Base-by-base conservation (phyloP, 2,329 filamentous ascomycete genomes). In the Aspergillus unguis region DNA sequence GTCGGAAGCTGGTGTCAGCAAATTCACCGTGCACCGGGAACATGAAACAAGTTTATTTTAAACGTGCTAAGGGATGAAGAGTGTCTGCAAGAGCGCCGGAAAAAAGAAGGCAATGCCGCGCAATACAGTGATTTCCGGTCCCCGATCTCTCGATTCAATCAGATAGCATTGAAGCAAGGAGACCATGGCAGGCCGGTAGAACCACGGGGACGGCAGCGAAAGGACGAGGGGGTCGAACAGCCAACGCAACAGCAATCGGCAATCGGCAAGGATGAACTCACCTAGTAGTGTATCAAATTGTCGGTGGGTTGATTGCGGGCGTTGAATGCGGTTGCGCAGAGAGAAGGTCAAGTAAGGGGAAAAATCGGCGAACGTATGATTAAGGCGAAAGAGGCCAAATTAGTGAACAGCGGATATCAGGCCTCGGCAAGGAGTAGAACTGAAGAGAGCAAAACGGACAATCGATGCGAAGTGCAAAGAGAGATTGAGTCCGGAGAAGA, bases 311-410 rank as follows among this genome's bases (percentile, higher is more conserved):
- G 17, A 17, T 17, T 17, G 17, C 17, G 17, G 17, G 17, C 17
- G 17, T 17, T 17, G 17, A 17, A 17, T 53, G 44, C 42, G 51
- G 31, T 31, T 53, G 55, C 47, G 27, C 48, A 56, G 43, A 50
- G 38, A 46, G 38, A 49, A 51, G 53, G 44, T 50, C 47, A 54
- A 47, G 55, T 40, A 59, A 58, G 57, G 57, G 50, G 51, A 55
- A 54, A 56, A 55, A 50, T 53, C 46, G 48, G 57, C 51, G 53
- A 49, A 53, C 50, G 45, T 52, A 37, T 51, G 52, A 52, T 55
- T 56, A 54, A 56, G 55, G 42, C 32, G 58, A 58, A 60, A 58
- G 58, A 55, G 58, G 58, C 54, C 55, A 54, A 60, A 54, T 50
- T 57, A 48, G 58, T n/a, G 41, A 44, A 32, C 17, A 44, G 41